Percentiles rank a stretch among this genome's conserved stretches.
These are phyloP conservation scores for Neltuma alba DNA, from an alignment of 306 rosid species.

Conservation along the genomic window DNA sequence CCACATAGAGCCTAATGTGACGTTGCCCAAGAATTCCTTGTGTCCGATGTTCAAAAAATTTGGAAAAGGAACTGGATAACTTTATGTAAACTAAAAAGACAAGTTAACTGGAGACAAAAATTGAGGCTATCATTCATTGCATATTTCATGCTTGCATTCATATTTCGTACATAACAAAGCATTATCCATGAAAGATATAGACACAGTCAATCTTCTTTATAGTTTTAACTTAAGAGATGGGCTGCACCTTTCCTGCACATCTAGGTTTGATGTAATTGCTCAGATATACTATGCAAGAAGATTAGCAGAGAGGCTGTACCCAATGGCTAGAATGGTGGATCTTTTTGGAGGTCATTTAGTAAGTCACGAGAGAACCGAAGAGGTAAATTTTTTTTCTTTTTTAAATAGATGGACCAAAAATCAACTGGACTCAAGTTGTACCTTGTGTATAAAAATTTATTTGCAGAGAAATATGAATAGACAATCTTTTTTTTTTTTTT, in stretches of 20 bases:
- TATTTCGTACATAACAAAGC: conserved; percentile 10
- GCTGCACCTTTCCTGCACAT: conserved; percentile 18
- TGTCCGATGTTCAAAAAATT: background rate
- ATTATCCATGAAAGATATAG: conserved; percentile 31
- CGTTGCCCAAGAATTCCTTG: background rate
- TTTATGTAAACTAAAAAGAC: background rate
- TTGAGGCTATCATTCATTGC: background rate
- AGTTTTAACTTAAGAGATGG: conserved; percentile 28
- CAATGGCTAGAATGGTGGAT: conserved; percentile 90
- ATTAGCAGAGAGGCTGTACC: conserved; percentile 80
- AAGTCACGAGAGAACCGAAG: conserved; percentile 89
- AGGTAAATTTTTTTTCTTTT: conserved; percentile 56
- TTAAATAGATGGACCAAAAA: background rate
- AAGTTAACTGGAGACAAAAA: background rate
- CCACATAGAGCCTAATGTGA: background rate
- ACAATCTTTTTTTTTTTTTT: background rate
- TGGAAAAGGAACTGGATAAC: background rate
- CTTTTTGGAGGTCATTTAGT: conserved; percentile 97
- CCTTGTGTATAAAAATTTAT: conserved; percentile 16
- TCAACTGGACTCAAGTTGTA: conserved; percentile 11
- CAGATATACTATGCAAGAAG: conserved; percentile 76
- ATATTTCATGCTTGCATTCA: conserved; percentile 1
- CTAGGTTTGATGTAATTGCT: conserved; percentile 90
- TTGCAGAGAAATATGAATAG: background rate
- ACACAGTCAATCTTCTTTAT: background rate